Percentiles rank a stretch among this genome's conserved stretches.
These are phyloP conservation scores for Hypomontagnella submonticulosa DNA, from an alignment of 495 filamentous ascomycete genomes.

Conservation along the genomic window DNA sequence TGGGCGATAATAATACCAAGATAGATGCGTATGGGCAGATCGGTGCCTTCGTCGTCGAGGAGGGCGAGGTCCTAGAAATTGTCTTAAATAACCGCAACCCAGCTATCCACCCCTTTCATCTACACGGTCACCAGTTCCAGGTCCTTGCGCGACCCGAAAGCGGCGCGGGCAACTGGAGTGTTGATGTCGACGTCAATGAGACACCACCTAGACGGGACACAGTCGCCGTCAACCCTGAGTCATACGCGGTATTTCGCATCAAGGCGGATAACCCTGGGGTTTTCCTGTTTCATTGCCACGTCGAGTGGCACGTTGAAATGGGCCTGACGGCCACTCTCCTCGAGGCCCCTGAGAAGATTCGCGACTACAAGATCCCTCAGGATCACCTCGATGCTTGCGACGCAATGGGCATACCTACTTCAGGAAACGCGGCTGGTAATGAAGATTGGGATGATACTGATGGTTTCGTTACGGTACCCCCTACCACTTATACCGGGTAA, in stretches of 20 bases:
- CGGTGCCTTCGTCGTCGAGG: constrained; percentile 71
- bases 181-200: constrained; percentile 56
- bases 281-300: constrained; percentile 85
- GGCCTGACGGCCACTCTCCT: constrained; percentile 78
- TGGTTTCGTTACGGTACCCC: constrained; percentile 59
- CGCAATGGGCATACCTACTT: constrained; percentile 57
- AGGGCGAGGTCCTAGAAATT: constrained; percentile 77
- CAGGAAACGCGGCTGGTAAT: constrained; percentile 83
- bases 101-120: constrained; percentile 66
- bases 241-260: constrained; percentile 69
- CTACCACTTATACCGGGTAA: constrained; percentile 56
- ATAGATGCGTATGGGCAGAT: constrained; percentile 79
- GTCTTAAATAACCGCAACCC: constrained; percentile 81
- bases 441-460: constrained; percentile 68
- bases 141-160: constrained; percentile 64
- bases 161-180: constrained; percentile 54
- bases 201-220: constrained; percentile 63
- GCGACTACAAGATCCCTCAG: constrained; percentile 68
- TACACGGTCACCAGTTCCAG: constrained; percentile 85
- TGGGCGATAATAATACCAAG: constrained; percentile 69
- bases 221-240: constrained; percentile 62
- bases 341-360: constrained; percentile 72
- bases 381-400: constrained; percentile 70
- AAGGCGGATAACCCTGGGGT: constrained; percentile 77
- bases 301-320: constrained; percentile 82